A percentile compares a stretch with the other conserved stretches of the same genome.
phyloP scores from a whole-genome alignment of 164 flowering plant species.

The Protea cynaroides region DNA sequence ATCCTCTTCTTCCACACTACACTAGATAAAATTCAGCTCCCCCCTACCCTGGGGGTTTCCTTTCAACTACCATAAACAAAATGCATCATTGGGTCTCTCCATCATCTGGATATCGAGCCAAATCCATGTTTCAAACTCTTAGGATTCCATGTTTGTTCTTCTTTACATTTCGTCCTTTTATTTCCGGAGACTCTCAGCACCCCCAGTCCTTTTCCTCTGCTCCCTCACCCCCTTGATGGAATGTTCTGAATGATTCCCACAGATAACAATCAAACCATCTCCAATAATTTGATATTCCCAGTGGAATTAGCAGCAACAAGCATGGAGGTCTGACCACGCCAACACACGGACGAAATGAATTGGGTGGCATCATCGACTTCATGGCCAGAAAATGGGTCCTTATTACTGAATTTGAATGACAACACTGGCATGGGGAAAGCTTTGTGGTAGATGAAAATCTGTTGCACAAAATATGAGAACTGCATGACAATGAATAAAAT shows the following conservation, averaged over 20 bases:
- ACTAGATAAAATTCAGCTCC: no score
- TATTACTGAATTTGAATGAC: slow-evolving; percentile 63
- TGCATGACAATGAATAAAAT: no score
- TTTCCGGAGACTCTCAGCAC: not conserved
- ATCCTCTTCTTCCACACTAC: no score
- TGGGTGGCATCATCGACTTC: slow-evolving; percentile 64
- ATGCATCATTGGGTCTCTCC: no score
- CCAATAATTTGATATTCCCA: slow-evolving; percentile 80
- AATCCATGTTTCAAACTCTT: no score
- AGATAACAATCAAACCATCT: slow-evolving; percentile 59
- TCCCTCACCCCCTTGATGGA: not conserved
- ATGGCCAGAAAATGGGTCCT: slow-evolving; percentile 57
- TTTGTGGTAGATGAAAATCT: slow-evolving; percentile 91
- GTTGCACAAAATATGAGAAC: slow-evolving; percentile 9
- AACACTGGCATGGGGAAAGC: slow-evolving; percentile 90
- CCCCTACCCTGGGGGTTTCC: no score
- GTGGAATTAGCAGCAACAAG: slow-evolving; percentile 87
- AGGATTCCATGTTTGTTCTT: no score
- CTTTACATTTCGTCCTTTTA: no score
- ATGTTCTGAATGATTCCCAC: not conserved
- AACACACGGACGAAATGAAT: slow-evolving; percentile 87
- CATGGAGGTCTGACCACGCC: slow-evolving; percentile 87
- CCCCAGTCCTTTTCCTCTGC: not conserved
- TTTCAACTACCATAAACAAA: no score
- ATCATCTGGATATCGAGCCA: no score